A percentile compares a stretch with the other conserved stretches of the same genome.
Conservation (phyloP, 2,329 filamentous ascomycete species). For the Trichoderma breve region DNA sequence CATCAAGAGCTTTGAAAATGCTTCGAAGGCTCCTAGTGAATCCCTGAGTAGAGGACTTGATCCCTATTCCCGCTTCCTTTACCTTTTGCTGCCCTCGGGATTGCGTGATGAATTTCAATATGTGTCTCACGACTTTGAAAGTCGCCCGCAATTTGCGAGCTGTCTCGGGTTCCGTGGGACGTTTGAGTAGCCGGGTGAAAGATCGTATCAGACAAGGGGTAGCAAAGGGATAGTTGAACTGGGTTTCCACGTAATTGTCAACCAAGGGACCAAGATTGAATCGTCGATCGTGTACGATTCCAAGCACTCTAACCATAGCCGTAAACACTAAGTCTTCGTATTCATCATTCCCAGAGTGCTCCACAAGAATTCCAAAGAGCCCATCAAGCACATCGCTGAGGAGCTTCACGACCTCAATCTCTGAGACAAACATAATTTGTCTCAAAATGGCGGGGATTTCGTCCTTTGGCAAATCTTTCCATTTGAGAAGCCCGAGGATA, state of each 20-base stretch:
- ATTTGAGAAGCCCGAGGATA: slow-evolving; percentile 78
- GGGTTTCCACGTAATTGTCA: slow-evolving; percentile 82
- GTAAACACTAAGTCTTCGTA: slow-evolving; percentile 92
- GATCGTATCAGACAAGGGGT: slow-evolving; percentile 85
- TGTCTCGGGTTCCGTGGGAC: slow-evolving; percentile 77
- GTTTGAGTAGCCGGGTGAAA: slow-evolving; percentile 78
- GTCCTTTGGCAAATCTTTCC: slow-evolving; percentile 72
- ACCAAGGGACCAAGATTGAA: slow-evolving; percentile 91
- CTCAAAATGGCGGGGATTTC: slow-evolving; percentile 73
- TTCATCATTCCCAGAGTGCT: slow-evolving; percentile 86
- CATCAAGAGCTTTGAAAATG: slow-evolving; percentile 87
- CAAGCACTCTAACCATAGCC: slow-evolving; percentile 81
- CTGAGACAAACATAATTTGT: slow-evolving; percentile 86
- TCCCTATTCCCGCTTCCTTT: slow-evolving; percentile 86
- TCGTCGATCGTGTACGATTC: slow-evolving; percentile 89
- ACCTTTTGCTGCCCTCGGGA: slow-evolving; percentile 79
- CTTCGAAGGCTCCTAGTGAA: slow-evolving; percentile 82
- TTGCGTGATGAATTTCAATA: slow-evolving; percentile 92
- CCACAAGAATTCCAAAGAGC: slow-evolving; percentile 86
- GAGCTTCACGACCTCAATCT: slow-evolving; percentile 96
- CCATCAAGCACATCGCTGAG: slow-evolving; percentile 85
- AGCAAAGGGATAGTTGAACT: slow-evolving; percentile 91
- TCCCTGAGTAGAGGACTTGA: slow-evolving; percentile 66
- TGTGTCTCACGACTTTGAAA: slow-evolving; percentile 90
- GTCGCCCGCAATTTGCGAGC: slow-evolving; percentile 84